Conservation (phyloP, 1,284 basidiomycete genomes). For the Ceratobasidium theobromae region DNA sequence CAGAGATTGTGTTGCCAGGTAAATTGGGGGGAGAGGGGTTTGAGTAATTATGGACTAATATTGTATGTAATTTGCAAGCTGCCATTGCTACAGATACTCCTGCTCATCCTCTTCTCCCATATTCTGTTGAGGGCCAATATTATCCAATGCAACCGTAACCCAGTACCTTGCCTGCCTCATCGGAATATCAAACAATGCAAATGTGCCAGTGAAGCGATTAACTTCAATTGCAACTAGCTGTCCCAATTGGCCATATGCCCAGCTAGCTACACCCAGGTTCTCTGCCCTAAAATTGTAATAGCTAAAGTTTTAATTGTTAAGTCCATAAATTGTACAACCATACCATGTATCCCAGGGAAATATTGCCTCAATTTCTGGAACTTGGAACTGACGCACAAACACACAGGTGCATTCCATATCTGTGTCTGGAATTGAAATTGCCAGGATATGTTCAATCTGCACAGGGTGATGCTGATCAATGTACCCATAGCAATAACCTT, state of each 20-base stretch:
- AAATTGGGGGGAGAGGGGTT: no score
- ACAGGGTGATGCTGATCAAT: not conserved
- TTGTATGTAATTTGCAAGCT: no score
- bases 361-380: not conserved
- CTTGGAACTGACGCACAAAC: not conserved
- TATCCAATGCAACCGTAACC: not conserved
- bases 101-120: no score
- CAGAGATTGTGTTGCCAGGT: no score
- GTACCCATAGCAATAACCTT: conserved; percentile 24
- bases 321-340: not conserved
- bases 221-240: not conserved
- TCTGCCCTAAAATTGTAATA: not conserved
- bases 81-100: no score
- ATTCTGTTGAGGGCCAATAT: not conserved
- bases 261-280: conserved; percentile 1
- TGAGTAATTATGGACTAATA: no score
- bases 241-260: not conserved
- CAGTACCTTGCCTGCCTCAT: not conserved
- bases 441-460: conserved; percentile 1
- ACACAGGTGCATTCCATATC: not conserved
- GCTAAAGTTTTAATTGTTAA: not conserved
- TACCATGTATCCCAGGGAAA: conserved; percentile 21
- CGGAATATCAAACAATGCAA: not conserved
- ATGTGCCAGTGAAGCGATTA: not conserved
- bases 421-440: not conserved